phyloP scores from a whole-genome alignment of 345 rosid species.

The Eucalyptus urophylla region DNA sequence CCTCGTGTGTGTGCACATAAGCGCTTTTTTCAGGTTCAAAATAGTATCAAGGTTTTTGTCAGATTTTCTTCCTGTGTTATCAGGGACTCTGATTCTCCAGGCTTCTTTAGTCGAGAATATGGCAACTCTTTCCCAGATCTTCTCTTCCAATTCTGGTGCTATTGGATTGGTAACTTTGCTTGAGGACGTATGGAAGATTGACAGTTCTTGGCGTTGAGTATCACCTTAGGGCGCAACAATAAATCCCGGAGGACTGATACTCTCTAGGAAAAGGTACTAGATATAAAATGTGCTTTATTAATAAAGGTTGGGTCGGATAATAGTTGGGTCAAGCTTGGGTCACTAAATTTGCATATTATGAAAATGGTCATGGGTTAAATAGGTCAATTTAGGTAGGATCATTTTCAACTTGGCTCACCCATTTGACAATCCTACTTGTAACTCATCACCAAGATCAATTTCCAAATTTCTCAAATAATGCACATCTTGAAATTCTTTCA shows the following conservation, averaged over 20 bases:
- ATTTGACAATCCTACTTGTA: neutral
- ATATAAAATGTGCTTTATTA: neutral
- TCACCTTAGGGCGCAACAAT: neutral
- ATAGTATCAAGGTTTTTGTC: accelerated
- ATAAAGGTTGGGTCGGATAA: too few species aligned
- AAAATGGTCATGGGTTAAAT: neutral
- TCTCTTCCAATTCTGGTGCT: neutral
- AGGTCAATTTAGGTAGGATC: accelerated
- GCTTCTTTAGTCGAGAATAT: neutral
- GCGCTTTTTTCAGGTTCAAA: neutral
- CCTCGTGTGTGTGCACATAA: accelerated
- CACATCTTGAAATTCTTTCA: neutral
- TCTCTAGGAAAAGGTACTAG: neutral
- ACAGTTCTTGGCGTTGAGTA: neutral
- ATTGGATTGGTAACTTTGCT: neutral
- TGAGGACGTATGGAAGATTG: neutral
- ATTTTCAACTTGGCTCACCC: neutral
- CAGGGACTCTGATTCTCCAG: neutral
- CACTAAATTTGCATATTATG: neutral
- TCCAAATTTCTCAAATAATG: neutral
- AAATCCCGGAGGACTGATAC: neutral
- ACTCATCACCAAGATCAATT: neutral
- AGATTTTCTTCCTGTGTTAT: too few species aligned
- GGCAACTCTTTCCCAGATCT: neutral
- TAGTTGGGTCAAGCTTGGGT: neutral